A percentile compares a stretch with the other conserved stretches of the same genome.
Conservation (phyloP, 495 filamentous ascomycete genomes). For the Aspergillus indologenus region DNA sequence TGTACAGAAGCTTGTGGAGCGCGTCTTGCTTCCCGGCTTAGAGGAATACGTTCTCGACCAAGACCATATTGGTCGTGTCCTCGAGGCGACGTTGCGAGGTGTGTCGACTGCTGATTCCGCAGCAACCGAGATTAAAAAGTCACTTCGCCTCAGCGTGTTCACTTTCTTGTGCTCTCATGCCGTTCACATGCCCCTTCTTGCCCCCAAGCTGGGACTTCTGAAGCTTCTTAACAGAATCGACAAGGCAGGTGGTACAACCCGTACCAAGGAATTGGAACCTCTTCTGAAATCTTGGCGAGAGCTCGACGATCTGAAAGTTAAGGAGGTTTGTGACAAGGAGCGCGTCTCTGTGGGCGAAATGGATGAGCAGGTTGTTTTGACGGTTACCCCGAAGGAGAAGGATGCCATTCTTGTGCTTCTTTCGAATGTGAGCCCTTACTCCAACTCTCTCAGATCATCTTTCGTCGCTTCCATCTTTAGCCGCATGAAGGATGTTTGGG, state of each 20-base stretch:
- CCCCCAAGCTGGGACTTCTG: slow-evolving; percentile 67
- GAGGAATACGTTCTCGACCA: slow-evolving; percentile 82
- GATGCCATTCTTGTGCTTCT: slow-evolving; percentile 62
- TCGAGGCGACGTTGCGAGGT: slow-evolving; percentile 57
- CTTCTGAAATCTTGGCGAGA: slow-evolving; percentile 62
- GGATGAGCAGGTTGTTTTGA: slow-evolving; percentile 57
- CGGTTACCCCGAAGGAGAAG: slow-evolving; percentile 63
- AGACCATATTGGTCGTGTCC: slow-evolving; percentile 54
- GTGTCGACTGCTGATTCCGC: slow-evolving; percentile 33
- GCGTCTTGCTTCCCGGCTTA: slow-evolving; percentile 62
- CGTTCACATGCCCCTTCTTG: slow-evolving; percentile 59
- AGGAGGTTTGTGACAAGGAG: slow-evolving; percentile 50
- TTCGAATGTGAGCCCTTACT: slow-evolving; percentile 46
- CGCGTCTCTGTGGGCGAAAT: slow-evolving; percentile 56
- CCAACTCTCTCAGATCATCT: slow-evolving; percentile 40
- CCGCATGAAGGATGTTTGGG: slow-evolving; percentile 67
- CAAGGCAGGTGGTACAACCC: slow-evolving; percentile 62
- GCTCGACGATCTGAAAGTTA: slow-evolving; percentile 41
- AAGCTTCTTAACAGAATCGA: slow-evolving; percentile 65
- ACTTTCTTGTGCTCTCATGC: slow-evolving; percentile 74
- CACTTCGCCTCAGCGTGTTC: slow-evolving; percentile 61
- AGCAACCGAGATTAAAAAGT: slow-evolving; percentile 60
- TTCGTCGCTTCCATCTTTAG: slow-evolving; percentile 60
- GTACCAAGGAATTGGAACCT: slow-evolving; percentile 68
- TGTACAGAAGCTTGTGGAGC: slow-evolving; percentile 56